Evolutionary conservation across 352 stramenopile species (phyloP).

Genomic region (Globisporangium paddicum): DNA sequence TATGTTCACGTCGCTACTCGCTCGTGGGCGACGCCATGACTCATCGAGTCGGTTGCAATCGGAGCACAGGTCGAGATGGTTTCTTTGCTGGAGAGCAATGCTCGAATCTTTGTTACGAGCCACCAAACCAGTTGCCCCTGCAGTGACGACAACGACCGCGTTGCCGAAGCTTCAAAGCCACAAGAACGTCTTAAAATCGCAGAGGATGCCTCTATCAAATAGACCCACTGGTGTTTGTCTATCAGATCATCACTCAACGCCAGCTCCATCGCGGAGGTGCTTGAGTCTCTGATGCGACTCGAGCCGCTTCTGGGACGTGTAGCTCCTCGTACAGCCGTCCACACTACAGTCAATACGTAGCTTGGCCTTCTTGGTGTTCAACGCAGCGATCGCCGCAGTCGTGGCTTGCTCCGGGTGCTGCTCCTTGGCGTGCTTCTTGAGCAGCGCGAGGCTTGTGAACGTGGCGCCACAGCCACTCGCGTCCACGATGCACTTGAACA

Average conservation of each 20-base stretch:
- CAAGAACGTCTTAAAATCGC: too few species aligned
- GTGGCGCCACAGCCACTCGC: constrained; percentile 21
- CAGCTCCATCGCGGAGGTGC: neutral
- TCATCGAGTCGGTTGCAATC: too few species aligned
- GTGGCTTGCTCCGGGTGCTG: constrained; percentile 5
- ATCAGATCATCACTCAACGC: neutral
- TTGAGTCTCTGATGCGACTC: constrained; percentile 26
- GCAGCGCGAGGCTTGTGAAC: constrained; percentile 21
- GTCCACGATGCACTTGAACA: constrained; percentile 20
- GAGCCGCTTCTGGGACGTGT: constrained; percentile 31
- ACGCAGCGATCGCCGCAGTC: neutral
- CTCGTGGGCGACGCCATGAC: too few species aligned
- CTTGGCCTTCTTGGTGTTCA: constrained; percentile 1
- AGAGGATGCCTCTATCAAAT: too few species aligned
- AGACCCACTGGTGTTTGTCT: too few species aligned
- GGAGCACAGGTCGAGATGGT: too few species aligned
- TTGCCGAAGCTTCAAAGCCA: too few species aligned
- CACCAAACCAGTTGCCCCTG: too few species aligned
- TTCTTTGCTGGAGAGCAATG: too few species aligned
- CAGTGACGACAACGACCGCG: too few species aligned
- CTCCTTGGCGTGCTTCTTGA: constrained; percentile 25
- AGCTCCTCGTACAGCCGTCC: constrained; percentile 32
- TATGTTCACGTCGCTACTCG: too few species aligned
- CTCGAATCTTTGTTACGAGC: too few species aligned
- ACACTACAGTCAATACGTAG: constrained; percentile 21